Evolutionary conservation across 805 yeast species (phyloP), one percentile per base, ranked within the genome.

Genomic region (Candida michaelii): DNA sequence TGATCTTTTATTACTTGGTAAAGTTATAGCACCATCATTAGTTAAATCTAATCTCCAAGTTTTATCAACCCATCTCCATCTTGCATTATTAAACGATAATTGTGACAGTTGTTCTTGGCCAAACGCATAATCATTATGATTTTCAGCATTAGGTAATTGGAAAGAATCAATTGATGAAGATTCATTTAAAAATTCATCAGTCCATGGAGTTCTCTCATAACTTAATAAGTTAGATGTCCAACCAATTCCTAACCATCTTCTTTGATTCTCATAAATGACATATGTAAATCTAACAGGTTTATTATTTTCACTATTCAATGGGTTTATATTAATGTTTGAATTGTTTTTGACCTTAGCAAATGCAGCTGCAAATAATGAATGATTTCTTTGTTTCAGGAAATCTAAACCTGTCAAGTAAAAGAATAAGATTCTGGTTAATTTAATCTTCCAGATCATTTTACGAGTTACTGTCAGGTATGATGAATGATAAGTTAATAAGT

Each of bases 171-270:
- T 83, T 7, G 89, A 72, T 5, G 85, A 80, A 1, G 88, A 77
- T 59, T 89, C 96, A 62, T 90, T 91, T 48, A 89, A 70, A 57
- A 89, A 90, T 61, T 90, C 97, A 60, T 91, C 99, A 0, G 98
- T 90, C 97, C 98, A 91, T 3, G 98, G 84, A 0, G 96, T 83
- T 58, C 99, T 77, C 65, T 91, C 99, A 59, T 91, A 91, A 38
- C 95, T 83, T 48, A 93, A 73, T 59, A 93, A 73, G 57, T 89
- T 89, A 12, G 95, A 74, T 0, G 98, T 91, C 99, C 99, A 91
- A 10, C 99, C 99, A 53, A 91, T 87, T 11, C 97, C 98, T 30
- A 91, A 73, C 99, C 99, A 91, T 55, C 95, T 82, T 58, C 99
- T 80, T 68, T 91, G 98, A 61, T 91, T 91, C 61, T 91, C 99